Base-by-base conservation (phyloP, 495 filamentous ascomycete species). In the Xylaria bambusicola region DNA sequence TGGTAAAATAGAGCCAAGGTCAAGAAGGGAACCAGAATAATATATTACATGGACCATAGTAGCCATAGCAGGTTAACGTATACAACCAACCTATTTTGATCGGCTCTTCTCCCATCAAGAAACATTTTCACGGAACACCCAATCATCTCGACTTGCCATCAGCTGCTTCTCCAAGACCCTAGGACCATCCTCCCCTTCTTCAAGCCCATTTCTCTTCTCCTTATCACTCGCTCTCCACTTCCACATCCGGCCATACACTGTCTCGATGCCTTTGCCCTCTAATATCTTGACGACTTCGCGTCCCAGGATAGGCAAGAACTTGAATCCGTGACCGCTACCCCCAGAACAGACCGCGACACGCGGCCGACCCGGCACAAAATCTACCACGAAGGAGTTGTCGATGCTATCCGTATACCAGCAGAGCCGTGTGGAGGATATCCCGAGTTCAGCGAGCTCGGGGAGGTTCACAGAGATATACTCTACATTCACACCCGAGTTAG, bases 241-340 rank as follows among this genome's bases (percentile, higher is more conserved):
- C 75, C 75, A 77, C 61, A 66, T 64, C 47, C 55, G 65, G 1
- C 66, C 65, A 38, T 70, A 58, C 15, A 66, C 60, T 15, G 64
- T 56, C 23, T 75, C 61, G 8, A 36, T 26, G 7, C 64, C 66
- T 18, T 66, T 60, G 2, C 67, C 67, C 29, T 70, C 67, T 0
- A 72, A 48, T 31, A 72, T 65, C 52, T 87, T 83, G 12, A 87
- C 84, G 40, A 92, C 78, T 68, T 85, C 82, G 35, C 86, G 85
- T 12, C 90, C 90, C 13, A 93, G 69, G n/a, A 91, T 82, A 5
- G 90, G 90, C 65, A 92, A 74, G 66, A 92, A 92, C 68, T 93
- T 92, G 73, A 85, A 93, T 1, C 68, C 90, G 70, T 94, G 90
- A 4, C 90, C 90, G 58, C 83, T 88, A 2, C 88, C 90, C 4